phyloP scores from a whole-genome alignment of 805 yeast genomes.

The Sugiyamaella chiloensis region DNA sequence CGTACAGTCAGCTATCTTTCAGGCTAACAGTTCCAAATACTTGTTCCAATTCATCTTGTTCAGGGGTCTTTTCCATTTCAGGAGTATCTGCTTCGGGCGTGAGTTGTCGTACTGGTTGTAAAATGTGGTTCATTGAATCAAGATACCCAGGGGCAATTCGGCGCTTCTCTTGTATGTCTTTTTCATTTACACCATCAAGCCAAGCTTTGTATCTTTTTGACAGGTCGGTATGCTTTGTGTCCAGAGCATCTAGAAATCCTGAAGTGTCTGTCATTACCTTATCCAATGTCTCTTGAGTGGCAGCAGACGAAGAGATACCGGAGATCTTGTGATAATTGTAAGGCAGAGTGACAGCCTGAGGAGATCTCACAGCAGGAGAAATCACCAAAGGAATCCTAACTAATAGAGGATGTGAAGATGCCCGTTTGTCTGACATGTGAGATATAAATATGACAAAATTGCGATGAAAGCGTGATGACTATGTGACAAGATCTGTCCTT shows the following conservation, averaged over 20 bases:
- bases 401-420: slow-evolving; percentile 45
- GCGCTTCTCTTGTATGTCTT: slow-evolving; percentile 28
- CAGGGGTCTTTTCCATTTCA: background rate
- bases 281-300: slow-evolving; percentile 31
- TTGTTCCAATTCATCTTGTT: slow-evolving; percentile 24
- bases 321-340: slow-evolving; percentile 44
- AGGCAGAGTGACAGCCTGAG: slow-evolving; percentile 53
- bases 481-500: no score
- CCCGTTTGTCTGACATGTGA: background rate
- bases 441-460: no score
- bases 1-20: no score
- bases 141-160: slow-evolving; percentile 45
- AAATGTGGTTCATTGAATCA: slow-evolving; percentile 30
- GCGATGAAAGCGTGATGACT: no score
- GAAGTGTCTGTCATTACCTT: slow-evolving; percentile 35
- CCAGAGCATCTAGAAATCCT: slow-evolving; percentile 30
- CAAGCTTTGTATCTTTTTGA: slow-evolving; percentile 32
- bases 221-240: slow-evolving; percentile 28
- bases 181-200: slow-evolving; percentile 27
- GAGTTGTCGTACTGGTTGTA: slow-evolving; percentile 24
- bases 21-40: slow-evolving; percentile 27
- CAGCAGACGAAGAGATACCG: slow-evolving; percentile 34
- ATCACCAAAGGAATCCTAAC: slow-evolving; percentile 54
- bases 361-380: slow-evolving; percentile 51
- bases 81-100: background rate